Evolutionary conservation across 2,329 filamentous ascomycete genomes (phyloP).

Genomic region (Raffaelea albimanens): DNA sequence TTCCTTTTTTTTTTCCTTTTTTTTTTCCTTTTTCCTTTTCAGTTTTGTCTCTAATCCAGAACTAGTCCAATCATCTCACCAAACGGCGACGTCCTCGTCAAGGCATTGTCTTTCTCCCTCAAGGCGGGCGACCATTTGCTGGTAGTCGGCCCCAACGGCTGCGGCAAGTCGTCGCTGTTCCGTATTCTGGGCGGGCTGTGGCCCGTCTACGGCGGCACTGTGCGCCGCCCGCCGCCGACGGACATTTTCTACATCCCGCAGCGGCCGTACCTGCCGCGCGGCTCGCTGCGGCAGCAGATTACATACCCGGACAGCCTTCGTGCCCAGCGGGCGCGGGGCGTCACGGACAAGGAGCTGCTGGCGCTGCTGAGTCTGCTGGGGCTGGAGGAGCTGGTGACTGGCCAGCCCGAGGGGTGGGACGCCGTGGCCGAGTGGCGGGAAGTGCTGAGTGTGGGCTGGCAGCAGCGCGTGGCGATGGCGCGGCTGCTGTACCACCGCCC

Average conservation of each 20-base stretch:
- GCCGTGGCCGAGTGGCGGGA: constrained; percentile 96
- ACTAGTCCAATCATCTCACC: constrained; percentile 80
- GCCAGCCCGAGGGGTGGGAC: constrained; percentile 60
- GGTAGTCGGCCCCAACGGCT: constrained; percentile 93
- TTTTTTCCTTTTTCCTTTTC: not conserved
- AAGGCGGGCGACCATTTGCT: constrained; percentile 81
- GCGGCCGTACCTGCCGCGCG: constrained; percentile 83
- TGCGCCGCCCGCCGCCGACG: constrained; percentile 81
- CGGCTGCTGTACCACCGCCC: constrained; percentile 88
- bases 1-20: not conserved
- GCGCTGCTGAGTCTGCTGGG: constrained; percentile 69
- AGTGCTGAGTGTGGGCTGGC: constrained; percentile 80
- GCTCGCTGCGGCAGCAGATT: constrained; percentile 89
- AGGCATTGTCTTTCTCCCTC: constrained; percentile 77
- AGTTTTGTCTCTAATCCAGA: constrained; percentile 18
- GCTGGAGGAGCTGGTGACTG: constrained; percentile 66
- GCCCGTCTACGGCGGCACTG: constrained; percentile 93
- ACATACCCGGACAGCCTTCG: constrained; percentile 88
- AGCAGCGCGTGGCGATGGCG: constrained; percentile 96
- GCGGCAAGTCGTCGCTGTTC: constrained; percentile 93
- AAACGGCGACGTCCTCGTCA: constrained; percentile 87
- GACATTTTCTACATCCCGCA: constrained; percentile 99
- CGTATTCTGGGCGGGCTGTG: constrained; percentile 91
- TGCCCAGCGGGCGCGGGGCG: constrained; percentile 75
- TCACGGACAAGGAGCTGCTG: constrained; percentile 73